Evolutionary conservation across 208 protist genomes (phyloP), one percentile per base, ranked within the genome.

Genomic region (Acanthamoeba healyi): DNA sequence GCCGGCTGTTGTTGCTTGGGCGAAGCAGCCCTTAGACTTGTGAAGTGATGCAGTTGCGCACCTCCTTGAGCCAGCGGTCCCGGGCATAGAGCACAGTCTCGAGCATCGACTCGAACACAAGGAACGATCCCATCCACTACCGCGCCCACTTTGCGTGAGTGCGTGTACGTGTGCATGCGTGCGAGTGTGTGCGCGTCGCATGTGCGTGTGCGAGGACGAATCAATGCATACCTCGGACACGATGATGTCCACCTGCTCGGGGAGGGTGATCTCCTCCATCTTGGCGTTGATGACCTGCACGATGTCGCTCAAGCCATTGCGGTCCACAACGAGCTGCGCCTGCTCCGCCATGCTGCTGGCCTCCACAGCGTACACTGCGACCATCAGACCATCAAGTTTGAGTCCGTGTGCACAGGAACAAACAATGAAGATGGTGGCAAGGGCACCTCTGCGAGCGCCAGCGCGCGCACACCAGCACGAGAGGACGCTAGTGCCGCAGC

Each of bases 61-160:
- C 74, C 82, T 90, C 87, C 26, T 92, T 92, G n/a, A 93, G 54
- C 46, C 46, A 93, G 29, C 72, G 65, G 40, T 93, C 89, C 2
- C 89, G 14, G 29, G 89, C 89, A 24, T 51, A 74, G 19, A 93
- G 65, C 32, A 93, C 89, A 0, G 89, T 70, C 38, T 74, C 46
- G 19, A 93, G 54, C 89, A 93, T 93, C 6, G 32, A 38, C 54
- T 93, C 89, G 26, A 67, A 93, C 0, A 93, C 29, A 6, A 93
- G 89, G 89, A 93, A 93, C 29, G 40, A 93, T n/a, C 89, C 89
- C 89, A 93, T 93, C 89, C 89, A 92, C 81, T 89, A 32, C 15
- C 0, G 26, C 4, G 4, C 72, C 10, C 44, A 51, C 10, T 32
- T 12, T n/a, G n/a, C n/a, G n/a, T n/a, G n/a, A n/a, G n/a, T n/a